phyloP scores from a whole-genome alignment of 2,329 filamentous ascomycete species.

The Claviceps purpurea region DNA sequence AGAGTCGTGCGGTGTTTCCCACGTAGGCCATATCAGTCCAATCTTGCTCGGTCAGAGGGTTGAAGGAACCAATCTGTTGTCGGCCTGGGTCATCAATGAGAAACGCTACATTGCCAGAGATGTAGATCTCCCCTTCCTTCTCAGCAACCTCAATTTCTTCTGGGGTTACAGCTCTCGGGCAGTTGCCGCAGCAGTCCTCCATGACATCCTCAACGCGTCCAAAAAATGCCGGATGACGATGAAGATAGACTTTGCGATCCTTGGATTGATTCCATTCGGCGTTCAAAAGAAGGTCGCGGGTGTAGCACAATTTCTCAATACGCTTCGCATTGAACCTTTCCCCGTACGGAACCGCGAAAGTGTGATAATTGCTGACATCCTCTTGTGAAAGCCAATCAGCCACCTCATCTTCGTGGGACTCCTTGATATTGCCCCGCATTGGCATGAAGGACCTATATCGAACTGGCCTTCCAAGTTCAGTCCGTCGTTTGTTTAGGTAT shows the following conservation, averaged over 20 bases:
- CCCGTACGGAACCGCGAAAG: slow-evolving; percentile 59
- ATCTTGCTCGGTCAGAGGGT: slow-evolving; percentile 67
- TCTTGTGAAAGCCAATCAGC: slow-evolving; percentile 71
- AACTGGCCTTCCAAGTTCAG: slow-evolving; percentile 56
- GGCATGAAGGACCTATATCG: slow-evolving; percentile 16
- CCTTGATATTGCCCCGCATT: slow-evolving; percentile 62
- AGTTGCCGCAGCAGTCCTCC: slow-evolving; percentile 69
- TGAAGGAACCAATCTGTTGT: slow-evolving; percentile 58
- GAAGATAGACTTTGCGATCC: slow-evolving; percentile 62
- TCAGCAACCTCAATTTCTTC: slow-evolving; percentile 60
- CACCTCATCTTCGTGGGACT: slow-evolving; percentile 63
- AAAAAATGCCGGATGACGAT: slow-evolving; percentile 78
- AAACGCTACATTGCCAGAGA: slow-evolving; percentile 61
- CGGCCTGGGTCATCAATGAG: slow-evolving; percentile 71
- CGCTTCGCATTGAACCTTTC: slow-evolving; percentile 47
- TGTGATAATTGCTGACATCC: slow-evolving; percentile 69
- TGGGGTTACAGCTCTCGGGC: slow-evolving; percentile 53
- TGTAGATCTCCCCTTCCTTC: slow-evolving; percentile 61
- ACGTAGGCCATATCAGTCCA: slow-evolving; percentile 91
- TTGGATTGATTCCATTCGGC: slow-evolving; percentile 74
- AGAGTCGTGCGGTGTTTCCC: slow-evolving; percentile 63
- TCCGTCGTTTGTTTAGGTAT: slow-evolving; percentile 56
- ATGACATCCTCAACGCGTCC: slow-evolving; percentile 62
- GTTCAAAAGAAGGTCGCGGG: slow-evolving; percentile 68
- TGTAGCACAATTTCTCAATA: slow-evolving; percentile 73